A percentile compares a stretch with the other conserved stretches of the same genome.
phyloP scores from a whole-genome alignment of 129 eudicot genomes.

The Ambrosia trifida region DNA sequence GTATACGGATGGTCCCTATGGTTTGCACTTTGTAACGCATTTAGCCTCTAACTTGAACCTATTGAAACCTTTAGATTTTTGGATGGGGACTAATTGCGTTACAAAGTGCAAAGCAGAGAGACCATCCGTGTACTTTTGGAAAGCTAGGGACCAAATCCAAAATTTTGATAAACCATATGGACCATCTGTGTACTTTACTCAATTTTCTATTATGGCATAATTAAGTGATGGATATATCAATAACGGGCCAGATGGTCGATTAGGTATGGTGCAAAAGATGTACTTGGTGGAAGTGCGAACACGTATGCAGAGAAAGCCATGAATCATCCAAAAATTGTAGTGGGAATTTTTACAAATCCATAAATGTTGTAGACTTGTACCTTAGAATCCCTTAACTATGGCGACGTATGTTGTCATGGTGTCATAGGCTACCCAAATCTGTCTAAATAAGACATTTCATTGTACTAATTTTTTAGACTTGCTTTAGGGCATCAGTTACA shows the following conservation, averaged over 20 bases:
- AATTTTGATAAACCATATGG: too few species aligned
- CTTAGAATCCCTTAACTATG: background rate
- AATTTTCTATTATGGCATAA: background rate
- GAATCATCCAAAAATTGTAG: background rate
- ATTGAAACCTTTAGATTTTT: too few species aligned
- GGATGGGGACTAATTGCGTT: too few species aligned
- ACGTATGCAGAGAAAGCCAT: conserved; percentile 12
- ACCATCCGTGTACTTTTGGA: too few species aligned
- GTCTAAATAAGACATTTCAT: background rate
- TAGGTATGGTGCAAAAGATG: conserved; percentile 17
- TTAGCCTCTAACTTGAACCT: too few species aligned
- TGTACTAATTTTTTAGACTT: background rate
- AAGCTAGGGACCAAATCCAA: too few species aligned
- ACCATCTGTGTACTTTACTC: too few species aligned
- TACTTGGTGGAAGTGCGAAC: conserved; percentile 1
- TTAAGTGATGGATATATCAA: conserved; percentile 6
- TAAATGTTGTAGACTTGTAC: background rate
- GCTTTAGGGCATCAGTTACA: background rate
- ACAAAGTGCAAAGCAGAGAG: too few species aligned
- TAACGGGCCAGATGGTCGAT: conserved; percentile 12
- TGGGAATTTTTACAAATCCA: background rate
- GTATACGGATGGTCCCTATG: too few species aligned
- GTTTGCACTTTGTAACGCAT: too few species aligned
- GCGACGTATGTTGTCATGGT: background rate
- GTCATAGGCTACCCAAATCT: background rate